Evolutionary conservation across 768 basidiomycete genomes (phyloP).

Genomic region (Xerocomus potaroensis): DNA sequence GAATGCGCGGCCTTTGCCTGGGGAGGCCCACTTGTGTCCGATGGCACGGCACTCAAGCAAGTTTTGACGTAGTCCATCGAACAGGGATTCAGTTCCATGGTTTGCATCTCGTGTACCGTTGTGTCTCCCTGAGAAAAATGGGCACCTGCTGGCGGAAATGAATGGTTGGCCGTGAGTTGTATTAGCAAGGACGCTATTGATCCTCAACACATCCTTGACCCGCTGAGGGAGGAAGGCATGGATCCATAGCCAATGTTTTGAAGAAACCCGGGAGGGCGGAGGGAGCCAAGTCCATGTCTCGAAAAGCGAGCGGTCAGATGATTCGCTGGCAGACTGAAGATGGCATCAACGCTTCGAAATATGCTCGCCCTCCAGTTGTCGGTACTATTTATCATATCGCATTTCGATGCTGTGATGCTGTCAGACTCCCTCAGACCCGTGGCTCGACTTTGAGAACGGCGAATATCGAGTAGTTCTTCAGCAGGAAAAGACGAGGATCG

Average conservation of each 20-base stretch:
- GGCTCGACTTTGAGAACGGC: slow-evolving; percentile 52
- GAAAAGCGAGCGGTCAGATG: slow-evolving; percentile 37
- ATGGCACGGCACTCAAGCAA: slow-evolving; percentile 31
- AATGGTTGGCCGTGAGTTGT: slow-evolving; percentile 58
- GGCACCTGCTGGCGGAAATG: slow-evolving; percentile 48
- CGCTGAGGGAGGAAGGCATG: slow-evolving; percentile 36
- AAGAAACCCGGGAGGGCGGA: slow-evolving; percentile 56
- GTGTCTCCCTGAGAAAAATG: slow-evolving; percentile 50
- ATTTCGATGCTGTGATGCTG: neutral
- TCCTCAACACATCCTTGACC: slow-evolving; percentile 41
- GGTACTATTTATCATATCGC: slow-evolving; percentile 3
- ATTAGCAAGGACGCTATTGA: slow-evolving; percentile 60
- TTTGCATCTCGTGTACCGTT: slow-evolving; percentile 56
- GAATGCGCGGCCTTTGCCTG: slow-evolving; percentile 53
- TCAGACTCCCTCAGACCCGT: slow-evolving; percentile 47
- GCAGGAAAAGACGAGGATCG: slow-evolving; percentile 8
- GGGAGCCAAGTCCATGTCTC: slow-evolving; percentile 48
- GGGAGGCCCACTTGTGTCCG: slow-evolving; percentile 58
- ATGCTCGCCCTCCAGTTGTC: slow-evolving; percentile 46
- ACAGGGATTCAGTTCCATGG: slow-evolving; percentile 40
- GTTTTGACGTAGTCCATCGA: slow-evolving; percentile 41
- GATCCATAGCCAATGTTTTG: slow-evolving; percentile 48
- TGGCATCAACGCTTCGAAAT: slow-evolving; percentile 55
- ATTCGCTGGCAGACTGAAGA: slow-evolving; percentile 46
- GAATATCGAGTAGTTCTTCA: slow-evolving; percentile 53